Percentiles rank a stretch among this genome's conserved stretches.
Evolutionary conservation across 2,329 filamentous ascomycete species (phyloP).

Genomic region (Fusarium siculi): DNA sequence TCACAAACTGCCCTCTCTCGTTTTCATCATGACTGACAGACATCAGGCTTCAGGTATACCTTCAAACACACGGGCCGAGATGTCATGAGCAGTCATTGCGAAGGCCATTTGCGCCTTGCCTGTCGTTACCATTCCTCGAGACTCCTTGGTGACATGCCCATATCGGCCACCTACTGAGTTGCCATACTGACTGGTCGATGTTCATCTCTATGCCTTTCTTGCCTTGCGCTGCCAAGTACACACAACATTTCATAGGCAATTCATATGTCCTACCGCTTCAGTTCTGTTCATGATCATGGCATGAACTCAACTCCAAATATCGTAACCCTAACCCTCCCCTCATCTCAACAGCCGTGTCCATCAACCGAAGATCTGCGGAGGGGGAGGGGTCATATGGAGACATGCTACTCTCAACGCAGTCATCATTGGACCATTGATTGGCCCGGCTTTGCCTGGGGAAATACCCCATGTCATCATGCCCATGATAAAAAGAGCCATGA

Average conservation of each 20-base stretch:
- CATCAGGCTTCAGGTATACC: not conserved
- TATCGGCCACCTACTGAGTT: not conserved
- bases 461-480: slow-evolving; percentile 31
- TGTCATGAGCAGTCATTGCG: not conserved
- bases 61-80: not conserved
- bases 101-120: not conserved
- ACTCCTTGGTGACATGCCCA: not conserved
- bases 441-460: slow-evolving; percentile 14
- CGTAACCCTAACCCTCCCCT: slow-evolving; percentile 23
- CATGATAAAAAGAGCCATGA: slow-evolving; percentile 38
- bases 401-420: slow-evolving; percentile 12
- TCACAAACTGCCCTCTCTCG: not conserved
- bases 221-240: not conserved
- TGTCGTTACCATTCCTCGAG: not conserved
- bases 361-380: slow-evolving; percentile 43
- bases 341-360: slow-evolving; percentile 42
- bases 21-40: not conserved
- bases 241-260: not conserved
- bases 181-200: not conserved
- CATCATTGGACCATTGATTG: slow-evolving; percentile 37
- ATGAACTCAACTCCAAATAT: not conserved
- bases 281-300: not conserved
- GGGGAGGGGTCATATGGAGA: slow-evolving; percentile 42
- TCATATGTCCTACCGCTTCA: not conserved
- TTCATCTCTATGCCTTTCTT: not conserved